Base-by-base conservation (phyloP, 768 basidiomycete genomes). In the Favolaschia claudopus region DNA sequence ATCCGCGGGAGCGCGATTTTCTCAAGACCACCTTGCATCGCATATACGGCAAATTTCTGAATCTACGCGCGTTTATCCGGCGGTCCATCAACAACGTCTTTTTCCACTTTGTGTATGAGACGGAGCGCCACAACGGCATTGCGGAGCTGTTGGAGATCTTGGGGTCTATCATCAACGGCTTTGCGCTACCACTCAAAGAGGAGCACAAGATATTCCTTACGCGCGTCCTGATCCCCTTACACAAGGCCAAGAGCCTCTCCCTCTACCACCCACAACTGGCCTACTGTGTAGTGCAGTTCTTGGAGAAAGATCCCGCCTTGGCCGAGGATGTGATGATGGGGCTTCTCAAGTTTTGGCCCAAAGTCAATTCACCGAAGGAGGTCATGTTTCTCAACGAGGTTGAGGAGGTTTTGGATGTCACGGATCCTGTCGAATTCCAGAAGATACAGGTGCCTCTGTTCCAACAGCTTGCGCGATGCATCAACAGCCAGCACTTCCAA, bases 371-470 rank as follows among this genome's bases (percentile, higher is more conserved):
- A 31, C 96, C 96, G 15, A 99, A 99, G 79, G 97, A 99, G 71
- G 97, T 99, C 75, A 99, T 99, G 97, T 99, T 93, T 79, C 81
- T 99, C 57, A 98, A 98, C 76, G 97, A 99, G 79, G 94, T 99
- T 50, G 97, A 99, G 76, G 97, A 99, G 80, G 92, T 99, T 5
- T 77, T 99, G 62, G 97, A 99, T 75, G 97, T 99, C 58, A 98
- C 97, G 65, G 96, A 99, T 69, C 95, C 95, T 2, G 84, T 85
- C 52, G 96, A 99, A 76, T 99, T 99, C 78, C 89, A 89, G 74
- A 99, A 99, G 83, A 92, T 99, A 60, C 93, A 97, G 75, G 79
- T 92, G 19, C 86, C 92, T 10, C 79, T 99, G 38, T 99, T 99
- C 84, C 89, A 89, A 52, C 97, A 99, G 73, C 84, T 99, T 27